Conservation (phyloP, 139 green algal species). For the Choricystis sp. region DNA sequence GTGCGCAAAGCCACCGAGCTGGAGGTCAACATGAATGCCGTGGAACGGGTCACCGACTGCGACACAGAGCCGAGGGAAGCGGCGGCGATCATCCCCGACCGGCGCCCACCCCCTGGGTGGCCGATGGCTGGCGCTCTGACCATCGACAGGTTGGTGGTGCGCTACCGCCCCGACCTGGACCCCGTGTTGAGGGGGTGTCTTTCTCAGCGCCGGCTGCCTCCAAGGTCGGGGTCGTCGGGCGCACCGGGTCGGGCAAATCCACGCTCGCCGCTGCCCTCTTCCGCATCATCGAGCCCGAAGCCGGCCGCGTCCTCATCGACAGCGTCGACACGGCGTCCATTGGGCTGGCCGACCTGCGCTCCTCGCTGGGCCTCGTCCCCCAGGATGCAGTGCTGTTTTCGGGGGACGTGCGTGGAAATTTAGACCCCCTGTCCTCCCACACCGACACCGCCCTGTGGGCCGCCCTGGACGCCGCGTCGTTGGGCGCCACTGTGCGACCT, state of each 20-base stretch:
- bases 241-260: constrained; percentile 42
- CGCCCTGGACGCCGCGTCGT: constrained; percentile 17
- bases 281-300: constrained; percentile 46
- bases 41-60: constrained; percentile 82
- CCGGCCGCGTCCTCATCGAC: constrained; percentile 72
- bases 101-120: constrained; percentile 25
- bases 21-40: constrained; percentile 80
- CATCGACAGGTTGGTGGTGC: constrained; percentile 47
- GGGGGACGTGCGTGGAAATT: constrained; percentile 74
- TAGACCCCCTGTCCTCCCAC: constrained; percentile 78
- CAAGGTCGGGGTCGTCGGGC: constrained; percentile 25
- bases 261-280: constrained; percentile 47
- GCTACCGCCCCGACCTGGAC: constrained; percentile 67
- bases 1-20: constrained; percentile 70
- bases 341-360: constrained; percentile 44
- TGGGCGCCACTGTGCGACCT: no score
- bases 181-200: constrained; percentile 65
- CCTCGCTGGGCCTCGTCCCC: constrained; percentile 39
- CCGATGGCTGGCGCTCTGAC: constrained; percentile 20
- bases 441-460: constrained; percentile 19
- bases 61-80: constrained; percentile 20
- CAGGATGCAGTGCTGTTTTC: constrained; percentile 91
- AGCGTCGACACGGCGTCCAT: constrained; percentile 60
- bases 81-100: constrained; percentile 5
- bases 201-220: constrained; percentile 26